These are phyloP conservation scores for Leersia perrieri DNA, from an alignment of 176 grass and related monocot genomes.

Conservation along the genomic window DNA sequence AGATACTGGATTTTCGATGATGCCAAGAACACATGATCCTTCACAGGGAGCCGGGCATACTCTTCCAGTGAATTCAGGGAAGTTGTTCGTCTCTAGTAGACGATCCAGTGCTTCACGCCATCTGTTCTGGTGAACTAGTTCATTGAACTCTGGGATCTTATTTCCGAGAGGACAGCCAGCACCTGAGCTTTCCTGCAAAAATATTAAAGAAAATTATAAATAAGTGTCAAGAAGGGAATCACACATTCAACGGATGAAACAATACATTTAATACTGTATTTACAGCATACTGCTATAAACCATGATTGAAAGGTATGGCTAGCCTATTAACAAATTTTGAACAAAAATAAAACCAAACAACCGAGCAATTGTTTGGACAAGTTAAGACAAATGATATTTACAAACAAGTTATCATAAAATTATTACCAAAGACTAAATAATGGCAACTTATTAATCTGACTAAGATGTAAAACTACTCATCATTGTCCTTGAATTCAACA, in stretches of 20 bases:
- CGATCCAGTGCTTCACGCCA: conserved; percentile 96
- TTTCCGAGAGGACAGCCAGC: conserved; percentile 98
- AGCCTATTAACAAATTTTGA: neutral
- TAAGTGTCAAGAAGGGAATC: neutral
- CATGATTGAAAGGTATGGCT: neutral
- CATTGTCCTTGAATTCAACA: neutral
- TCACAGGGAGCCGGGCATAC: conserved; percentile 98
- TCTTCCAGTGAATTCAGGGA: conserved; percentile 97
- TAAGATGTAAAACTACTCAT: neutral
- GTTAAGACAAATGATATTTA: neutral
- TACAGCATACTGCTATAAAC: neutral
- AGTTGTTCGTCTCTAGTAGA: conserved; percentile 95
- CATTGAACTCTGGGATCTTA: conserved; percentile 98
- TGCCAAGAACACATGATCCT: conserved; percentile 97
- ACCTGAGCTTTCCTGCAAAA: conserved; percentile 83
- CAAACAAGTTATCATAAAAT: neutral
- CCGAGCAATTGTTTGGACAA: neutral
- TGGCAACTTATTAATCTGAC: neutral
- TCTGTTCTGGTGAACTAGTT: conserved; percentile 90
- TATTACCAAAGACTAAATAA: neutral
- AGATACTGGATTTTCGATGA: conserved; percentile 96
- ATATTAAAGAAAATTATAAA: neutral
- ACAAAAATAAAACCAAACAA: conserved; percentile 5
- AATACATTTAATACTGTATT: conserved; percentile 2
- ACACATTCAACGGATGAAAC: neutral